A percentile compares a stretch with the other conserved stretches of the same genome.
phyloP scores from a whole-genome alignment of 495 filamentous ascomycete genomes.

The Lophiotrema nucula region DNA sequence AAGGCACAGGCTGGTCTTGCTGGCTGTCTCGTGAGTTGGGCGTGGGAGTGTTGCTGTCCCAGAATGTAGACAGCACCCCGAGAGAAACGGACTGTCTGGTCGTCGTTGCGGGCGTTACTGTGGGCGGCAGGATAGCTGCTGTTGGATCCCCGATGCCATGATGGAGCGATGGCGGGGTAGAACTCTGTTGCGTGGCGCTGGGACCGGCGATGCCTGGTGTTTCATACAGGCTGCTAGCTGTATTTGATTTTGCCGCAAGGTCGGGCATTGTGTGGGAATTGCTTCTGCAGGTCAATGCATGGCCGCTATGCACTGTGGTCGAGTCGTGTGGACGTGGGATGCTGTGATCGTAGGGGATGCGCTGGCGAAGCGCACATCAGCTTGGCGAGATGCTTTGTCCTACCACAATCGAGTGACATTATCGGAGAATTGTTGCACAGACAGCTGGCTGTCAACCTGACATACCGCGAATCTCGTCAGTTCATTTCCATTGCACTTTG shows the following conservation, averaged over 20 bases:
- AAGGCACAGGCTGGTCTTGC: slow-evolving; percentile 4
- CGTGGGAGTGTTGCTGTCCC: slow-evolving; percentile 15
- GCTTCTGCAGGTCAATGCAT: slow-evolving; percentile 32
- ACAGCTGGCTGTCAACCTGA: slow-evolving; percentile 4
- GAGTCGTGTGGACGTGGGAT: slow-evolving; percentile 30
- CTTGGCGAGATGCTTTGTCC: slow-evolving; percentile 16
- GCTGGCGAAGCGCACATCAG: slow-evolving; percentile 4
- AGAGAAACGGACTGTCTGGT: slow-evolving; percentile 28
- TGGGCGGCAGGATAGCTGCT: slow-evolving; percentile 17
- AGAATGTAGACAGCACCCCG: slow-evolving; percentile 29
- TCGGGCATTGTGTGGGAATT: slow-evolving; percentile 31
- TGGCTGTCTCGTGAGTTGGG: background rate
- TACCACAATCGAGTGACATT: slow-evolving; percentile 1
- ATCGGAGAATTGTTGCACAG: slow-evolving; percentile 26
- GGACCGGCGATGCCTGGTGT: slow-evolving; percentile 10
- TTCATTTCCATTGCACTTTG: too few species aligned
- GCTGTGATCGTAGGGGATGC: slow-evolving; percentile 20
- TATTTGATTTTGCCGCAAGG: slow-evolving; percentile 11
- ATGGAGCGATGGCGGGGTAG: slow-evolving; percentile 5
- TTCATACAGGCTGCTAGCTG: slow-evolving; percentile 17
- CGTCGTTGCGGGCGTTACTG: slow-evolving; percentile 31
- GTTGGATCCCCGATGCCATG: slow-evolving; percentile 24
- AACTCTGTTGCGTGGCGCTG: slow-evolving; percentile 4
- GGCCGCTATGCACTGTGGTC: slow-evolving; percentile 23
- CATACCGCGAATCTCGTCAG: too few species aligned